phyloP scores from a whole-genome alignment of 495 filamentous ascomycete genomes.

The Pyrenula massariospora region DNA sequence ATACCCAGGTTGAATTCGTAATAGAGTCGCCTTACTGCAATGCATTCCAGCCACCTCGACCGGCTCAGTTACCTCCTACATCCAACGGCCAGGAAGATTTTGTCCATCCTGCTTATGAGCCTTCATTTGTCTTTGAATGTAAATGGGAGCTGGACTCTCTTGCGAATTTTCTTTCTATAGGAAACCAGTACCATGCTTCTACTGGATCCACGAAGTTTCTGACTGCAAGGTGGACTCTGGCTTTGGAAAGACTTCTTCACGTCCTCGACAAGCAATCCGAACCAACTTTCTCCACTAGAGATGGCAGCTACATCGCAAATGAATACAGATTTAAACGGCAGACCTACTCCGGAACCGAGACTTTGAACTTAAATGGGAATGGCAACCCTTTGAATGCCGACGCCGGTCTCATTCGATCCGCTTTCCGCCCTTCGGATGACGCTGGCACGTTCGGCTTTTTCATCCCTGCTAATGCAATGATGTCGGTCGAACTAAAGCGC shows the following conservation, averaged over 20 bases:
- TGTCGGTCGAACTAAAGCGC: slow-evolving; percentile 78
- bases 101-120: slow-evolving; percentile 81
- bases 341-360: slow-evolving; percentile 81
- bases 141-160: slow-evolving; percentile 98
- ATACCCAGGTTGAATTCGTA: slow-evolving; percentile 90
- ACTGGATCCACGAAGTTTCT: slow-evolving; percentile 70
- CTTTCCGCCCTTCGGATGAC: slow-evolving; percentile 95
- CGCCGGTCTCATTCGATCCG: slow-evolving; percentile 79
- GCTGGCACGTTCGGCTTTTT: slow-evolving; percentile 94
- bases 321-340: slow-evolving; percentile 76
- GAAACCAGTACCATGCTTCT: slow-evolving; percentile 73
- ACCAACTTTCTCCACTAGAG: slow-evolving; percentile 63
- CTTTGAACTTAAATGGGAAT: slow-evolving; percentile 65
- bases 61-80: slow-evolving; percentile 57
- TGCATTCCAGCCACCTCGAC: slow-evolving; percentile 88
- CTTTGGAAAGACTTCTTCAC: slow-evolving; percentile 58
- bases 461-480: slow-evolving; percentile 93
- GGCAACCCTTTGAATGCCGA: slow-evolving; percentile 83
- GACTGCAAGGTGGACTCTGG: slow-evolving; percentile 66
- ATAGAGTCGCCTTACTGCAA: slow-evolving; percentile 96
- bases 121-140: slow-evolving; percentile 83
- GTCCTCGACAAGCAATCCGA: slow-evolving; percentile 69
- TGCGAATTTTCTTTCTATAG: slow-evolving; percentile 77
- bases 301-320: slow-evolving; percentile 52
- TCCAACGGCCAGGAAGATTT: slow-evolving; percentile 66